Conservation (phyloP, 2,329 filamentous ascomycete genomes). For the Trichoderma sp. region DNA sequence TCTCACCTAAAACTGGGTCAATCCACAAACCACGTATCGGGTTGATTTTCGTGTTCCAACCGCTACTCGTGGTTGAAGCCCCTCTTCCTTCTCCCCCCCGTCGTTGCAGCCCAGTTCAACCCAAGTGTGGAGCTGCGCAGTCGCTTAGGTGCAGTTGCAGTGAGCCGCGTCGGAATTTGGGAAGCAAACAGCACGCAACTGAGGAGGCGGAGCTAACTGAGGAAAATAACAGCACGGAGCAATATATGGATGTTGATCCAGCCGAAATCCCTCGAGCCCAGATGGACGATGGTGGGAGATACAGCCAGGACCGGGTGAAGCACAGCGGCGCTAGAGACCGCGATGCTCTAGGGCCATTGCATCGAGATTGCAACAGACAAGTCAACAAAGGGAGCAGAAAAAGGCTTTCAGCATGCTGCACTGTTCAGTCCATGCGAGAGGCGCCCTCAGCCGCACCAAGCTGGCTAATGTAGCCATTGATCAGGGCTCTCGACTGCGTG, state of each 20-base stretch:
- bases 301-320: constrained; percentile 7
- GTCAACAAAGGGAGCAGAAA: not conserved
- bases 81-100: constrained; percentile 19
- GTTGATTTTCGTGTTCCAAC: constrained; percentile 25
- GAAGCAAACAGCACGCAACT: not conserved
- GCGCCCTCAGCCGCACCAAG: constrained; percentile 2
- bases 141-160: constrained; percentile 17
- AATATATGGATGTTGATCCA: not conserved
- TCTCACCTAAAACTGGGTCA: constrained; percentile 18
- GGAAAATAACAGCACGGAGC: not conserved
- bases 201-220: not conserved
- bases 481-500: constrained; percentile 9
- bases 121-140: constrained; percentile 28
- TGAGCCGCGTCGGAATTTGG: constrained; percentile 14
- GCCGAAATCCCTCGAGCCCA: not conserved
- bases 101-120: constrained; percentile 29
- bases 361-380: not conserved
- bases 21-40: constrained; percentile 13
- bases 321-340: constrained; percentile 2
- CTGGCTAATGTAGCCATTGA: not conserved
- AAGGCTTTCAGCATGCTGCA: not conserved
- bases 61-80: constrained; percentile 19
- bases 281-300: not conserved
- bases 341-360: not conserved
- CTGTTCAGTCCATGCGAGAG: not conserved